A percentile compares a stretch with the other conserved stretches of the same genome.
Evolutionary conservation across 2,329 filamentous ascomycete species (phyloP).

Genomic region (Penicillium sp.): DNA sequence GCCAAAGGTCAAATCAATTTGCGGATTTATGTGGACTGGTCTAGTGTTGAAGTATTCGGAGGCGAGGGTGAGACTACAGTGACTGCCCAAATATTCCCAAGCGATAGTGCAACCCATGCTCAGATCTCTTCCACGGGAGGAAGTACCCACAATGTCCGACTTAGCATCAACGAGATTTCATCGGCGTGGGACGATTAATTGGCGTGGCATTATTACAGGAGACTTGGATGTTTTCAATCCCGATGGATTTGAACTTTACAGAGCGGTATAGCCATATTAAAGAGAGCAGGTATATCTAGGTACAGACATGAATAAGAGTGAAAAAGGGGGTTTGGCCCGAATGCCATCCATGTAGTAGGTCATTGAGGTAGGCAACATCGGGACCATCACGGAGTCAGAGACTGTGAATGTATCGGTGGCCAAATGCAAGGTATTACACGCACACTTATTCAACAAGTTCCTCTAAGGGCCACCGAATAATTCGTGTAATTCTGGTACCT

Average conservation of each 20-base stretch:
- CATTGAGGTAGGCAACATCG: background rate
- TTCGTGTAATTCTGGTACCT: background rate
- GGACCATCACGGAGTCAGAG: background rate
- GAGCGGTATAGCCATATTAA: background rate
- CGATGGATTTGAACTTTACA: background rate
- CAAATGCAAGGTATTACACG: background rate
- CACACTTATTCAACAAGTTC: background rate
- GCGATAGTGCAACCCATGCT: constrained; percentile 20
- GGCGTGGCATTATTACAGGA: background rate
- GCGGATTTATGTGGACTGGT: constrained; percentile 36
- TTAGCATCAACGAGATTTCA: background rate
- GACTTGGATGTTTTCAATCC: background rate
- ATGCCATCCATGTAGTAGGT: background rate
- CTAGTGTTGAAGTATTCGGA: constrained; percentile 36
- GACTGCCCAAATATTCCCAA: constrained; percentile 36
- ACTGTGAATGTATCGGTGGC: background rate
- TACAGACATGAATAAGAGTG: background rate
- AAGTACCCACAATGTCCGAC: background rate
- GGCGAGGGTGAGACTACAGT: constrained; percentile 32
- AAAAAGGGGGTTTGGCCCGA: background rate
- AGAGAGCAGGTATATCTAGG: background rate
- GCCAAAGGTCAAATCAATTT: constrained; percentile 25
- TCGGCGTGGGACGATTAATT: background rate
- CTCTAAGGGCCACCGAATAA: background rate
- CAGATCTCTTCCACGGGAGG: constrained; percentile 25